Conservation (phyloP, 2,329 filamentous ascomycete species). For the Emydomyces testavorans region DNA sequence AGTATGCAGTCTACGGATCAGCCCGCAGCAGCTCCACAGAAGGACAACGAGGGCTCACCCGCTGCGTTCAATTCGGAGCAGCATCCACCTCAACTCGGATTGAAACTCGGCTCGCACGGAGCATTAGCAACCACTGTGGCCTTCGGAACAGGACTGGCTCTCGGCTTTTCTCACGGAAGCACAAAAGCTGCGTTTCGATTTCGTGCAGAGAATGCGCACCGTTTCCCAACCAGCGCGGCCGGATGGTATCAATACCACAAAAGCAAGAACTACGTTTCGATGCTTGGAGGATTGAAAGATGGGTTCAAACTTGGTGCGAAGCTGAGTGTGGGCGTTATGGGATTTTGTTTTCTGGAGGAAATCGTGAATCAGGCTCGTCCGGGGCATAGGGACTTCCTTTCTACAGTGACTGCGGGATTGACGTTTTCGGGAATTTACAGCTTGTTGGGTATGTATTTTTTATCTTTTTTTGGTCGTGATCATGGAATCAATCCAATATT, state of each 20-base stretch:
- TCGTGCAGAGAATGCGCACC: constrained; percentile 91
- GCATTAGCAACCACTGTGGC: constrained; percentile 52
- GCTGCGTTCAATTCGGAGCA: constrained; percentile 30
- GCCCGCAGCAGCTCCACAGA: neutral
- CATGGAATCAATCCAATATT: neutral
- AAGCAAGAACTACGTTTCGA: constrained; percentile 84
- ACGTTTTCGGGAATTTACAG: constrained; percentile 80
- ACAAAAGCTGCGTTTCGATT: constrained; percentile 69
- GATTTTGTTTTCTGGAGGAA: constrained; percentile 75
- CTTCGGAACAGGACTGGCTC: constrained; percentile 54
- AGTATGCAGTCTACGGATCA: constrained; percentile 3
- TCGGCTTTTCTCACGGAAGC: constrained; percentile 63
- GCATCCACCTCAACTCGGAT: constrained; percentile 41
- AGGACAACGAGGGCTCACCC: neutral
- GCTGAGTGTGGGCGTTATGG: constrained; percentile 59
- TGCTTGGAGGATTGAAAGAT: constrained; percentile 65
- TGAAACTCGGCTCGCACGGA: constrained; percentile 55
- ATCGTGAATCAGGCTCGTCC: constrained; percentile 58
- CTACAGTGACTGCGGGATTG: constrained; percentile 70
- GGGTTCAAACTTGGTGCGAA: constrained; percentile 62
- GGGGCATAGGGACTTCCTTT: constrained; percentile 60
- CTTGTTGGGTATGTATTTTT: constrained; percentile 57
- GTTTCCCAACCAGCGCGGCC: constrained; percentile 66
- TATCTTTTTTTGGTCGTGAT: too few species aligned
- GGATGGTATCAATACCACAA: constrained; percentile 99